A percentile compares a stretch with the other conserved stretches of the same genome.
phyloP scores from a whole-genome alignment of 345 rosid genomes.

The Euphorbia tirucalli region DNA sequence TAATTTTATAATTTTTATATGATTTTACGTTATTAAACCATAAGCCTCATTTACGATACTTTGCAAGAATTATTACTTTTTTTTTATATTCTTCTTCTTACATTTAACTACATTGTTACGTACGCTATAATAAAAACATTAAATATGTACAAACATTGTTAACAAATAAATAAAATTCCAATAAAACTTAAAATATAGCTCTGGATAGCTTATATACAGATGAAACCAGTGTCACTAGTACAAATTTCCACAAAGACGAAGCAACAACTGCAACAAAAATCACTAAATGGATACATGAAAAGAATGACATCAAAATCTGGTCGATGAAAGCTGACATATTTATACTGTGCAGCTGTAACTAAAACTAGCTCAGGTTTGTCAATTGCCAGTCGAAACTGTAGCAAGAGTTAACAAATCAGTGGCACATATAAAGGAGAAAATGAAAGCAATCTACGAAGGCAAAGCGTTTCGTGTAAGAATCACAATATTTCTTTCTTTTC shows the following conservation, averaged over 20 bases:
- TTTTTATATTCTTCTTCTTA: too few relatives aligned
- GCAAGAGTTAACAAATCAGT: slow-evolving; percentile 21
- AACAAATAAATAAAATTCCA: not conserved
- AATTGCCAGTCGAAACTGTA: slow-evolving; percentile 15
- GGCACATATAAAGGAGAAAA: slow-evolving; percentile 14
- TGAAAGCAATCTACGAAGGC: slow-evolving; percentile 19
- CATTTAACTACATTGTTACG: too few relatives aligned
- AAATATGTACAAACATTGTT: too few relatives aligned
- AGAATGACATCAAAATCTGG: not conserved
- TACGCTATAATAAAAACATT: too few relatives aligned
- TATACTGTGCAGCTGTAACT: not conserved
- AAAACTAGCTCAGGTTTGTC: slow-evolving; percentile 16
- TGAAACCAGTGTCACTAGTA: not conserved
- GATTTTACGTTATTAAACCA: too few relatives aligned
- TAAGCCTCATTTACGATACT: too few relatives aligned
- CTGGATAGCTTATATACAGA: not conserved
- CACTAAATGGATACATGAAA: not conserved
- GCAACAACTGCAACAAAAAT: not conserved
- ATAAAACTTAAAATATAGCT: not conserved
- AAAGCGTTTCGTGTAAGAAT: slow-evolving; percentile 30
- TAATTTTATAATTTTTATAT: too few relatives aligned
- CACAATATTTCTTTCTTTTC: slow-evolving; percentile 12
- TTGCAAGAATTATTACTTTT: too few relatives aligned
- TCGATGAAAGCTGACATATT: not conserved
- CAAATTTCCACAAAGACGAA: not conserved